Base-by-base conservation (phyloP, 345 rosid genomes). In the Hypericum androsaemum region DNA sequence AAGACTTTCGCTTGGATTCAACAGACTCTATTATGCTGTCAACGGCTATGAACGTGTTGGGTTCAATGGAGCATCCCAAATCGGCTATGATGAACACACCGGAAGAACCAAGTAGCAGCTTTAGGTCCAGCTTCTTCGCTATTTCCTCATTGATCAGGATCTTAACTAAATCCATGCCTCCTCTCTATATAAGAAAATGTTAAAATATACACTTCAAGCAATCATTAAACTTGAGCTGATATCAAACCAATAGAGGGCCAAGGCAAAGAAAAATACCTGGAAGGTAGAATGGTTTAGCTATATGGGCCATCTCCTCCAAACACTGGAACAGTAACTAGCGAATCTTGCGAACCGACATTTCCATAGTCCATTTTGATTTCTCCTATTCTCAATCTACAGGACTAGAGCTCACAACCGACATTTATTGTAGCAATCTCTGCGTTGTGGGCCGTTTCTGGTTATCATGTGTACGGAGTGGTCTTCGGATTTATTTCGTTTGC, bases 21-120 rank as follows among this genome's bases (percentile, higher is more conserved):
- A 67, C 47, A 0, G 69, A 65, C 16, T 71, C 71, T 7, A 62
- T 37, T 12, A 71, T 63, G 63, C 44, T 63, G 35, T 71, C 65
- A 44, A 71, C 55, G 2, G 62, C 64, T 4, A 43, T 5, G 8
- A 71, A 62, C 6, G 75, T 66, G 59, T 58, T 66, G 0, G 71
- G 75, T 12, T 68, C 75, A 11, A 41, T 49, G 10, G 71, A 62
- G 46, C 75, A 71, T 16, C 75, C 71, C 10, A 71, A 59, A n/a
- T n/a, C n/a, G 2, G 69, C 69, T 37, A 71, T 47, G 11, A 7
- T 46, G 71, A 62, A 42, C 75, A 71, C 32, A 71, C 71, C 10
- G 66, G n/a, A 32, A 47, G 13, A 16, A 9, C 16, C 16, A 44
- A 6, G n/a, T 28, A 16, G 32, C 32, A 22, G n/a, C n/a, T 47